Conservation (phyloP, 2,329 filamentous ascomycete genomes). For the Xylariaceae sp. region DNA sequence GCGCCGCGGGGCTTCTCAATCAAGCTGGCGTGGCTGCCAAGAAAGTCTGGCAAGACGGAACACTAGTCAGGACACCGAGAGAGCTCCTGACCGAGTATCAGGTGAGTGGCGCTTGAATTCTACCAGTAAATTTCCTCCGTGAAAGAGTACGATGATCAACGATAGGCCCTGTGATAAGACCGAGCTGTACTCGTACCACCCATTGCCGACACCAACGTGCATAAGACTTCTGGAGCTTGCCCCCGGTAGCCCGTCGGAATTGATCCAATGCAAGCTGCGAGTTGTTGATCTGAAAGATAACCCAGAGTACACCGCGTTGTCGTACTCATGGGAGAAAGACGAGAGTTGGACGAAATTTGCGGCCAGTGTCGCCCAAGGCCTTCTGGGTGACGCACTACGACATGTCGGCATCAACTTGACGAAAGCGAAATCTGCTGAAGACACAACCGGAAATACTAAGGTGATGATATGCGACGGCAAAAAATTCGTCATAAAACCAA, state of each 20-base stretch:
- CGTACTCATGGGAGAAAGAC: constrained; percentile 10
- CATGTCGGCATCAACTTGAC: too few relatives aligned
- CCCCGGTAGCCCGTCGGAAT: neutral
- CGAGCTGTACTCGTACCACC: neutral
- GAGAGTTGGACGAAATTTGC: neutral
- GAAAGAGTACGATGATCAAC: neutral
- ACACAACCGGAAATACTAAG: neutral
- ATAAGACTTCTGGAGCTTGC: neutral
- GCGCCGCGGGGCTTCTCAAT: too few relatives aligned
- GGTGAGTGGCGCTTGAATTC: neutral
- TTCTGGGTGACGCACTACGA: too few relatives aligned
- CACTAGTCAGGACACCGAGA: constrained; percentile 1
- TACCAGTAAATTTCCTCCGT: neutral
- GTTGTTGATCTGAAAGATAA: constrained; percentile 3
- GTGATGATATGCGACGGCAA: constrained; percentile 7
- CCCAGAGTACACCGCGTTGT: constrained; percentile 7
- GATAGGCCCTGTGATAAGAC: neutral
- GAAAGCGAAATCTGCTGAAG: neutral
- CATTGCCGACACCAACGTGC: neutral
- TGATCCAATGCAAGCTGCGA: neutral
- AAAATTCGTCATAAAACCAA: constrained; percentile 5
- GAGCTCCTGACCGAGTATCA: constrained; percentile 5
- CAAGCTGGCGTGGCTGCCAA: neutral
- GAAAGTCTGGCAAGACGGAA: constrained; percentile 5
- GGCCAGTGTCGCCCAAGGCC: too few relatives aligned